Evolutionary conservation across 1,139 yeast genomes (phyloP).

Genomic region (Debaryomyces nepalensis): DNA sequence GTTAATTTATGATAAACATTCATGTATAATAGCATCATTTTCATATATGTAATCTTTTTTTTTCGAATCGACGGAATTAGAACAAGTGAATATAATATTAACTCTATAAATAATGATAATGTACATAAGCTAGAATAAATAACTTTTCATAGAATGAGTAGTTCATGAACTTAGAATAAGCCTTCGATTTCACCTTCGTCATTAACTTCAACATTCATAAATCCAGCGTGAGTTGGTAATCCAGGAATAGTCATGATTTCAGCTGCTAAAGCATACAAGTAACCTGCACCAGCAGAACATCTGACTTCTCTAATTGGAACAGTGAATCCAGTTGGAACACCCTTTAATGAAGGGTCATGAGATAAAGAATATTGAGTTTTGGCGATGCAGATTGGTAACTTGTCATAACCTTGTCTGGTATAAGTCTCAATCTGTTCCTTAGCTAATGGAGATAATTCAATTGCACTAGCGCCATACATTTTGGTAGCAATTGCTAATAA

Average conservation of each 20-base stretch:
- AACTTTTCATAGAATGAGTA: too few relatives aligned
- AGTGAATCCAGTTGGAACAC: slow-evolving; percentile 78
- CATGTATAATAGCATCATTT: neutral
- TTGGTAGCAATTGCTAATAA: slow-evolving; percentile 66
- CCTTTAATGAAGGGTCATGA: slow-evolving; percentile 80
- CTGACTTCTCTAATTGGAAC: slow-evolving; percentile 82
- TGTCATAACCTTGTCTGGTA: slow-evolving; percentile 71
- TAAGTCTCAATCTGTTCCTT: slow-evolving; percentile 67
- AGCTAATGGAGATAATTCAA: slow-evolving; percentile 71
- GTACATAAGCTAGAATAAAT: slow-evolving; percentile 6
- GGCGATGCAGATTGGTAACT: slow-evolving; percentile 80
- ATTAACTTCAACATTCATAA: slow-evolving; percentile 81
- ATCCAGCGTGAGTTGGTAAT: slow-evolving; percentile 80
- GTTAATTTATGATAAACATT: slow-evolving; percentile 10
- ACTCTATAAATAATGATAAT: slow-evolving; percentile 6
- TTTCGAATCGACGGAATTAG: neutral
- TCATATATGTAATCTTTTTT: neutral
- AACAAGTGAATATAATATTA: slow-evolving; percentile 5
- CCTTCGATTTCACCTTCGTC: slow-evolving; percentile 84
- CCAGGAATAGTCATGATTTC: slow-evolving; percentile 88
- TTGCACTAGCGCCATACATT: slow-evolving; percentile 76
- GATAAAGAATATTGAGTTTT: slow-evolving; percentile 84
- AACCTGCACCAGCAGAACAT: slow-evolving; percentile 84
- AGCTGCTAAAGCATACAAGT: slow-evolving; percentile 80
- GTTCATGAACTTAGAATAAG: slow-evolving; percentile 59